Percentiles rank a stretch among this genome's conserved stretches.
Conservation (phyloP, 2,329 filamentous ascomycete genomes). For the Diaporthe sp. region DNA sequence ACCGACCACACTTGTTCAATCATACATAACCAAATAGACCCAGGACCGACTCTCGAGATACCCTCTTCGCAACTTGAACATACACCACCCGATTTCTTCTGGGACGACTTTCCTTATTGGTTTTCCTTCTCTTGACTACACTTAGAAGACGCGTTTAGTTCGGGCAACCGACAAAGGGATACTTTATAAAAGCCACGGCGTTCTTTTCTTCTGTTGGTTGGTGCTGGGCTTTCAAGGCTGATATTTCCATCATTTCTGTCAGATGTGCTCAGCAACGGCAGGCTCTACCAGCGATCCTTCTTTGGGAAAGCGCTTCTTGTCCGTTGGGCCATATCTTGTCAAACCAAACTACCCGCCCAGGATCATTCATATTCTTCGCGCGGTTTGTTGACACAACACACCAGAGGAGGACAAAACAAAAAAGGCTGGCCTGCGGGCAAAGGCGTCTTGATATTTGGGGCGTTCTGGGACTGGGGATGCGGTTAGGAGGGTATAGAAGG, state of each 20-base stretch:
- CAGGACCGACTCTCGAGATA: constrained; percentile 35
- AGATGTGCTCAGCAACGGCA: background rate
- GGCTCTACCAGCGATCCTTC: background rate
- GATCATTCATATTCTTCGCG: background rate
- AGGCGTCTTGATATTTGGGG: constrained; percentile 22
- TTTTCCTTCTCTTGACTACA: constrained; percentile 26
- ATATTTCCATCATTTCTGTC: background rate
- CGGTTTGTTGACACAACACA: background rate
- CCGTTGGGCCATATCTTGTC: background rate
- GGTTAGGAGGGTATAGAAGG: constrained; percentile 15
- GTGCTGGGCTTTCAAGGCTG: background rate
- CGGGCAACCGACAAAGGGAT: constrained; percentile 41
- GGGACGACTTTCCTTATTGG: constrained; percentile 31
- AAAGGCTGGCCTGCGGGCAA: background rate
- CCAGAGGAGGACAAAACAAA: background rate
- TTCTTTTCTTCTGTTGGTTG: constrained; percentile 34
- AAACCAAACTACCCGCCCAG: background rate
- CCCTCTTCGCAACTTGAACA: constrained; percentile 39
- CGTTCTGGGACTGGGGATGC: constrained; percentile 22
- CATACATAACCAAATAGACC: constrained; percentile 17
- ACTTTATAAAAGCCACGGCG: constrained; percentile 32
- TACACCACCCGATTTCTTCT: constrained; percentile 24
- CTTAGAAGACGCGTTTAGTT: constrained; percentile 40
- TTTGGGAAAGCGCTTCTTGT: background rate
- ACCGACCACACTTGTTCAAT: background rate